These are phyloP conservation scores for Pythium myriotylum DNA, from an alignment of 352 stramenopile species.

Conservation along the genomic window DNA sequence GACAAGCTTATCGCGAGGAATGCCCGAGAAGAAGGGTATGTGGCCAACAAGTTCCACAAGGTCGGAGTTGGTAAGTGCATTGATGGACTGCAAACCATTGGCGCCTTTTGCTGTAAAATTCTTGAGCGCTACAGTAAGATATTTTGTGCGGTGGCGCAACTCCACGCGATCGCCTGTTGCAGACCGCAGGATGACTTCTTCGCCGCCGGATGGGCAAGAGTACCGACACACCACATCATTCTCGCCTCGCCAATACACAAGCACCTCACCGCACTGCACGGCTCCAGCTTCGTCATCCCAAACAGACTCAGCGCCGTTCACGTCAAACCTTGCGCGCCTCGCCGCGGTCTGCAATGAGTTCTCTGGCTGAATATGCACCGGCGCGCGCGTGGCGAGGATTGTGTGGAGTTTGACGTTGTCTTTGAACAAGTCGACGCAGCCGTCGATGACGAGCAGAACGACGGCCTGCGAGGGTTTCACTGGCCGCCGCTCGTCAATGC, in stretches of 20 bases:
- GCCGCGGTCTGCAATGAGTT: constrained; percentile 20
- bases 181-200: constrained; percentile 71
- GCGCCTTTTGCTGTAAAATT: constrained; percentile 36
- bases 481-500: constrained; percentile 36
- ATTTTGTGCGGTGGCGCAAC: constrained; percentile 45
- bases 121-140: constrained; percentile 35
- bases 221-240: constrained; percentile 70
- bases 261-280: constrained; percentile 27
- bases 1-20: constrained; percentile 61
- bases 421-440: constrained; percentile 50
- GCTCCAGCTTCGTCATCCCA: constrained; percentile 20
- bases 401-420: constrained; percentile 46
- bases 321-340: constrained; percentile 15
- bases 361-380: constrained; percentile 14
- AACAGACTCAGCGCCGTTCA: constrained; percentile 21
- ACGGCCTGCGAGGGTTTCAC: constrained; percentile 35
- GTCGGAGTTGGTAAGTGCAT: constrained; percentile 69
- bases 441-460: constrained; percentile 60
- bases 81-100: constrained; percentile 42
- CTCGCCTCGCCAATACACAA: constrained; percentile 66
- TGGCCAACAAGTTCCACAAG: constrained; percentile 56
- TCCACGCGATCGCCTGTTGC: constrained; percentile 50
- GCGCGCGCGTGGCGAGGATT: constrained; percentile 34
- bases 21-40: constrained; percentile 75
- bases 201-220: constrained; percentile 50